Evolutionary conservation across 345 rosid species (phyloP), one percentile per base, ranked within the genome.

Genomic region (Heritiera fomes): DNA sequence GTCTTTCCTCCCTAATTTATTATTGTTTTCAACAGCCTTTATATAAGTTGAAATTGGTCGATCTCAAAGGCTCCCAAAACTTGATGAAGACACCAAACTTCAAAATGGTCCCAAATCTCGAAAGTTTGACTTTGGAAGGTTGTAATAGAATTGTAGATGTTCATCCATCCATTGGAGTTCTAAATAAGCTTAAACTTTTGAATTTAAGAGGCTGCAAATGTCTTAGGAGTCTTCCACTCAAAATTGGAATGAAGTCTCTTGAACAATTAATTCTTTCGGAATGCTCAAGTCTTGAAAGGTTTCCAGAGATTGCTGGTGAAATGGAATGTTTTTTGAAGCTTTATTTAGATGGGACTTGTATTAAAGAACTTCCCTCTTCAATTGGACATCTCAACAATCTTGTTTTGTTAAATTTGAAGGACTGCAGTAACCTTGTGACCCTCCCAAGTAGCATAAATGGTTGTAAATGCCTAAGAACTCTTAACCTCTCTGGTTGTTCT

Each of bases 381-480:
- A 50, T 84, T 50, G 71, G 68, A 56, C n/a, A 34, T 53, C 73
- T 76, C 14, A 65, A 73, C 4, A 62, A 13, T 4, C 86, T 87
- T 62, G 28, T 23, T 23, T 23, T 23, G 0, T 23, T 23, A 23
- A 23, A 23, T 23, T 0, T 23, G 0, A 23, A 5, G n/a, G 38
- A 82, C 30, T 83, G 88, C 77, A 63, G 10, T 63, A 78, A 14
- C 8, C 45, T 87, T 52, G 67, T 34, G 68, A 28, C 8, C 52
- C 80, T 87, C 68, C 80, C 88, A 69, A 75, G 59, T 32, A 81
- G 76, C 77, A 52, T 85, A 55, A 63, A 64, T 56, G 71, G 74
- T 68, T 74, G 80, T 53, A 78, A 77, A 66, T 71, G 63, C 40
- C 78, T 85, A 3, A 56, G 58, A 73, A 28, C 5, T 38, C 80